Conservation (phyloP, 2,329 filamentous ascomycete genomes). For the Xylaria sp. region DNA sequence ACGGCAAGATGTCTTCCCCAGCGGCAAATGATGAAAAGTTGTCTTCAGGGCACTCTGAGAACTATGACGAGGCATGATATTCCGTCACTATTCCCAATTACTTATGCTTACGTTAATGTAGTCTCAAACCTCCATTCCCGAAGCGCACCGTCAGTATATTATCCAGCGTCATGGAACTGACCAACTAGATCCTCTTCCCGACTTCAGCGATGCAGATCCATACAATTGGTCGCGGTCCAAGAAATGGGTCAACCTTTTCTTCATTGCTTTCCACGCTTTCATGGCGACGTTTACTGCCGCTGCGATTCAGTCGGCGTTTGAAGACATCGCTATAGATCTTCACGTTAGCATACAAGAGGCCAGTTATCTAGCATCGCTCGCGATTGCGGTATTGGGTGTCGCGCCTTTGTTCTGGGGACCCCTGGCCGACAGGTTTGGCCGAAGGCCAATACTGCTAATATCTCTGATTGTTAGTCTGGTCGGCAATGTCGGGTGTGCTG, state of each 20-base stretch:
- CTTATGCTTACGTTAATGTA: conserved; percentile 14
- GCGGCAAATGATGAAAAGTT: conserved; percentile 6
- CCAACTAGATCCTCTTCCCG: conserved; percentile 28
- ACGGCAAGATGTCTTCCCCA: conserved; percentile 12
- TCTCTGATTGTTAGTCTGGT: conserved; percentile 28
- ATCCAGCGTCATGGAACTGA: conserved; percentile 31
- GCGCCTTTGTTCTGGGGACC: conserved; percentile 33
- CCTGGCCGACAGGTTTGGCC: conserved; percentile 27
- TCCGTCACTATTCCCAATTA: background rate
- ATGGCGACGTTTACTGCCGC: conserved; percentile 33
- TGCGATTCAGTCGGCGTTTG: conserved; percentile 30
- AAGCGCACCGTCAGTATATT: conserved; percentile 32
- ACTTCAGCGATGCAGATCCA: conserved; percentile 30
- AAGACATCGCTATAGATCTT: conserved; percentile 28
- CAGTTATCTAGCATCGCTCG: conserved; percentile 30
- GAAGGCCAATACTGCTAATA: conserved; percentile 27
- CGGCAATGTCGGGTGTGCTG: conserved; percentile 31
- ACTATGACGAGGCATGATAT: conserved; percentile 10
- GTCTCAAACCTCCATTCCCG: conserved; percentile 27
- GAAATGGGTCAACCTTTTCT: conserved; percentile 30
- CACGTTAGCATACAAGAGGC: conserved; percentile 27
- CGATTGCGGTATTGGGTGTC: conserved; percentile 29
- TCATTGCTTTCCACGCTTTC: conserved; percentile 32
- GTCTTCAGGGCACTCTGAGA: conserved; percentile 8
- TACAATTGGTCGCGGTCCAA: conserved; percentile 31